phyloP scores from a whole-genome alignment of 2,329 filamentous ascomycete species.

The Fusarium brevicatenulatum region DNA sequence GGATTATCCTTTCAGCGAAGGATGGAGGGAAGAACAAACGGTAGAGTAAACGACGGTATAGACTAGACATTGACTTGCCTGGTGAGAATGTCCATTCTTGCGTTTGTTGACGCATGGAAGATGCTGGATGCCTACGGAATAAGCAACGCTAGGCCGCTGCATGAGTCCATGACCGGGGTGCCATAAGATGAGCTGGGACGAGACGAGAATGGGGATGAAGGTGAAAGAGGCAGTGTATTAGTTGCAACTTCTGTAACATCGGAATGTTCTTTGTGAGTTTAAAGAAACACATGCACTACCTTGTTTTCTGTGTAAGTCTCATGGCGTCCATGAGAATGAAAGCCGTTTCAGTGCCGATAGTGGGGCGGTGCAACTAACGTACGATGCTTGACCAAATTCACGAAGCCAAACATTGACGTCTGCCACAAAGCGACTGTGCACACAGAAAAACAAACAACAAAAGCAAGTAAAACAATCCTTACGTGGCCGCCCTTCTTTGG shows the following conservation, averaged over 20 bases:
- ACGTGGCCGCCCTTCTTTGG: background rate
- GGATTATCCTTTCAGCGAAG: slow-evolving; percentile 39
- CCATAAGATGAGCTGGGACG: fast-evolving
- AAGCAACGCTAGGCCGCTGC: background rate
- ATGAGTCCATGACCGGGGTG: background rate
- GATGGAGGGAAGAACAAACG: background rate
- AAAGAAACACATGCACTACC: fast-evolving
- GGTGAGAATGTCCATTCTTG: fast-evolving
- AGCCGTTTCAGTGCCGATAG: background rate
- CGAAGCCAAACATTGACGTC: background rate
- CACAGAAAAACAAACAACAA: background rate
- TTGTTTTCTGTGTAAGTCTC: background rate
- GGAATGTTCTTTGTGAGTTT: fast-evolving
- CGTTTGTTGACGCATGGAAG: background rate
- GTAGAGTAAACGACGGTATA: fast-evolving
- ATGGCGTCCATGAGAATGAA: background rate
- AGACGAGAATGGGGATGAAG: background rate
- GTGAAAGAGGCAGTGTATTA: fast-evolving
- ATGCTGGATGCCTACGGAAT: background rate
- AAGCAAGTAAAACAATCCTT: background rate
- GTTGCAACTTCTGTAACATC: fast-evolving
- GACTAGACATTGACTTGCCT: fast-evolving
- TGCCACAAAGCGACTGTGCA: background rate
- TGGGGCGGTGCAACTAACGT: background rate
- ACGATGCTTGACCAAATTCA: background rate